Conservation (phyloP, 768 basidiomycete species). For the Daedaleopsis sinensis region DNA sequence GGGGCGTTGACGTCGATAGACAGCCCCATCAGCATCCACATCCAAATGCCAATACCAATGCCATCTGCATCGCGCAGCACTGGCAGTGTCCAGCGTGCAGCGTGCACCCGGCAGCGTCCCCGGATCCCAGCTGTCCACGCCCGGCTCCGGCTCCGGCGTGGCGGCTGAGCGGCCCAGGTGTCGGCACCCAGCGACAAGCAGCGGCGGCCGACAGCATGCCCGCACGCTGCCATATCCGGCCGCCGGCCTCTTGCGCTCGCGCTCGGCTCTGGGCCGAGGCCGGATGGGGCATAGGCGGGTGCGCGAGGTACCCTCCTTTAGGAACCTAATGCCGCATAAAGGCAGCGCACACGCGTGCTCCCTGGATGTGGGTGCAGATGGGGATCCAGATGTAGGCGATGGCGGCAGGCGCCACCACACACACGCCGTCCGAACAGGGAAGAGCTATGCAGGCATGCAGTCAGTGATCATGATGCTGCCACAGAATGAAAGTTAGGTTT, state of each 20-base stretch:
- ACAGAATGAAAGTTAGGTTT: not conserved
- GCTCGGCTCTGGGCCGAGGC: not conserved
- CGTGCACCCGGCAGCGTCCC: not conserved
- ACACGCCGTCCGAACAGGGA: no score
- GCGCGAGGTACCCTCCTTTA: constrained; percentile 1
- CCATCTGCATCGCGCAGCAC: no score
- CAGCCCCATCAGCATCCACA: no score
- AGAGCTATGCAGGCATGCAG: no score
- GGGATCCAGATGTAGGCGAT: not conserved
- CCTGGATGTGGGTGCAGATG: not conserved
- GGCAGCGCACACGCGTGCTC: not conserved
- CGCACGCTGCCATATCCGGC: not conserved
- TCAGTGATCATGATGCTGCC: no score
- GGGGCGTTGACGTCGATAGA: no score
- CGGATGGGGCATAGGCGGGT: not conserved
- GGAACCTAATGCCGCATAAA: constrained; percentile 3
- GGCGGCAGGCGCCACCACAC: not conserved
- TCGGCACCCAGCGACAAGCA: not conserved
- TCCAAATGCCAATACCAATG: no score
- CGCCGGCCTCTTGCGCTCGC: not conserved
- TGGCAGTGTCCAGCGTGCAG: no score
- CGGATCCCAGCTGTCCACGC: not conserved
- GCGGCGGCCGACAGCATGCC: not conserved
- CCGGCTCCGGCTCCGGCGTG: not conserved
- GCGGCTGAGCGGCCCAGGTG: no score